Percentiles rank a stretch among this genome's conserved stretches.
phyloP scores from a whole-genome alignment of 192 early-diverging fungal genomes.

The Rhizoclosmatium sp. region DNA sequence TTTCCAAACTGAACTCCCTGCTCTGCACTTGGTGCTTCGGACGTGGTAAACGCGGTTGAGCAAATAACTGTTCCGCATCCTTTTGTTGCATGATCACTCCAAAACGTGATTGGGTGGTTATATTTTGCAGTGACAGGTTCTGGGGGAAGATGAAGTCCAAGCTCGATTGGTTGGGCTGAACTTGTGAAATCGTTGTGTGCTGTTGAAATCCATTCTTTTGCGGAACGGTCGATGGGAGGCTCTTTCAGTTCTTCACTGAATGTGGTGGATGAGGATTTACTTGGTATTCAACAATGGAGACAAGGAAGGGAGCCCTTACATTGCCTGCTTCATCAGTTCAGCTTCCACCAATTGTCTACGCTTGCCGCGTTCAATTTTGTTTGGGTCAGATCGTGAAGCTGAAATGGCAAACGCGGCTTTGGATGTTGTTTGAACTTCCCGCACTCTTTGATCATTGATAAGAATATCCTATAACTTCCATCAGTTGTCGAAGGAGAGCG shows the following conservation, averaged over 20 bases:
- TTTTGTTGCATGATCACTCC: conserved; percentile 54
- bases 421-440: conserved; percentile 13
- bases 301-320: conserved; percentile 33
- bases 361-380: conserved; percentile 28
- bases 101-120: conserved; percentile 60
- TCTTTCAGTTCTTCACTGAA: conserved; percentile 36
- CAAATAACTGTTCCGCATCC: conserved; percentile 56
- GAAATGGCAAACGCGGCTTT: neutral
- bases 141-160: neutral
- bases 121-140: conserved; percentile 41
- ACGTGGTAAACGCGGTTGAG: conserved; percentile 37
- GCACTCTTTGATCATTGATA: conserved; percentile 12
- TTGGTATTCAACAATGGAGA: neutral
- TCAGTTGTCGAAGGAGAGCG: neutral
- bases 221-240: conserved; percentile 39
- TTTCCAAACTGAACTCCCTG: conserved; percentile 52
- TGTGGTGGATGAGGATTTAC: conserved; percentile 4
- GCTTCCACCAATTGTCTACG: conserved; percentile 46
- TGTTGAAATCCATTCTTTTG: conserved; percentile 53
- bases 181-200: conserved; percentile 45
- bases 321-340: conserved; percentile 50
- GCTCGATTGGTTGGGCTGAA: neutral
- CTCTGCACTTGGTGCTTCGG: conserved; percentile 28
- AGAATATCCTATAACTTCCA: conserved; percentile 24
- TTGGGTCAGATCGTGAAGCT: neutral